Conservation (phyloP, 345 rosid species). For the Kernera saxatilis region DNA sequence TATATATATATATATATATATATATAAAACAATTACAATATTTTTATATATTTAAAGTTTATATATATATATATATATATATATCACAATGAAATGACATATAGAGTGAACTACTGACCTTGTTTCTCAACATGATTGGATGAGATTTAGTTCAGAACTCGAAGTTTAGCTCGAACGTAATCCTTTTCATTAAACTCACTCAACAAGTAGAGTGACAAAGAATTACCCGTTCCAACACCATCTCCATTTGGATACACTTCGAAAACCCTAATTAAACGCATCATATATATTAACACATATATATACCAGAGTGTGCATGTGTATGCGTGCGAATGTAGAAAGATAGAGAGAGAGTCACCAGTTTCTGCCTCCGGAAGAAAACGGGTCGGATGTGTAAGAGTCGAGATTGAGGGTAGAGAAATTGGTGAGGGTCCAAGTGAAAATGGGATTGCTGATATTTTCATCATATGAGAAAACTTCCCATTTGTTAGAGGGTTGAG, state of each 20-base stretch:
- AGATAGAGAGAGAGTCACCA: slow-evolving; percentile 3
- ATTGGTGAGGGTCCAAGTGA: background rate
- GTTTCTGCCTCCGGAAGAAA: slow-evolving; percentile 9
- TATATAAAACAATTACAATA: too few species aligned
- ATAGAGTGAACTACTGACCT: background rate
- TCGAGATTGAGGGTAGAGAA: background rate
- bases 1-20: too few species aligned
- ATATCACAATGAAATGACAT: background rate
- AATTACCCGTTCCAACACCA: slow-evolving; percentile 6
- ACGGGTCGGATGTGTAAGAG: background rate
- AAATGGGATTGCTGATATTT: background rate
- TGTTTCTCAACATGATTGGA: background rate
- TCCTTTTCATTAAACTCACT: background rate
- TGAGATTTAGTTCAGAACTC: background rate
- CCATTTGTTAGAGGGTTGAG: background rate
- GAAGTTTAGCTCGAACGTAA: slow-evolving; percentile 13
- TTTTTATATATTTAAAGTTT: too few species aligned
- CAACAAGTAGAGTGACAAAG: slow-evolving; percentile 12
- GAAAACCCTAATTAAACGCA: background rate
- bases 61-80: too few species aligned
- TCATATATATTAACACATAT: background rate
- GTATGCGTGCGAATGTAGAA: background rate
- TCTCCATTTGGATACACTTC: slow-evolving; percentile 13
- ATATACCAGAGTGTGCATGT: background rate
- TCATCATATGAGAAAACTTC: background rate